A percentile compares a stretch with the other conserved stretches of the same genome.
Evolutionary conservation across 2,329 filamentous ascomycete genomes (phyloP).

Genomic region (Talaromyces islandicus): DNA sequence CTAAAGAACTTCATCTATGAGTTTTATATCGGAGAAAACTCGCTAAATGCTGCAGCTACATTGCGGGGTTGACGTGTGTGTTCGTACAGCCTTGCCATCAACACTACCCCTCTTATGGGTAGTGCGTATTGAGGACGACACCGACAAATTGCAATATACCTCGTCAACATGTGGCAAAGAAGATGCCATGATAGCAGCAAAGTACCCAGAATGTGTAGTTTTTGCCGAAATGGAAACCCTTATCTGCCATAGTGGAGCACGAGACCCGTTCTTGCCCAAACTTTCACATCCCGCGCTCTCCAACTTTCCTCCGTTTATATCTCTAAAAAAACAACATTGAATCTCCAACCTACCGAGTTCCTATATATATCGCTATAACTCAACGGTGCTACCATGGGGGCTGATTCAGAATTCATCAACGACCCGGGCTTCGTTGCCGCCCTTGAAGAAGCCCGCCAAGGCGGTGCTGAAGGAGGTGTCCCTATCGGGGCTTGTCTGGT

Average conservation of each 20-base stretch:
- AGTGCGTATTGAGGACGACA: no score
- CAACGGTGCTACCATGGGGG: neutral
- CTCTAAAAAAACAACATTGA: neutral
- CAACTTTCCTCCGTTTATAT: neutral
- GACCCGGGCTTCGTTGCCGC: constrained; percentile 53
- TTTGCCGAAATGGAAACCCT: neutral
- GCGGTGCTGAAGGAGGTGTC: constrained; percentile 52
- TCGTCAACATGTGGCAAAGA: neutral
- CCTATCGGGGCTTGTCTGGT: constrained; percentile 59
- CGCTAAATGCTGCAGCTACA: no score
- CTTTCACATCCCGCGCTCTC: neutral
- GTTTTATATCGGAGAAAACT: no score
- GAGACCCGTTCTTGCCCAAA: neutral
- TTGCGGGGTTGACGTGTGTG: no score
- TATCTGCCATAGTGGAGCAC: neutral
- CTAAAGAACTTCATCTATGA: no score
- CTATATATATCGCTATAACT: neutral
- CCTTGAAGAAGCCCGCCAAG: constrained; percentile 51
- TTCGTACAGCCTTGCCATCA: no score
- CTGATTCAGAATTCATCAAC: constrained; percentile 17
- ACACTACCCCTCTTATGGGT: no score
- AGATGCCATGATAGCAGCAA: neutral
- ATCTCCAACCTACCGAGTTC: neutral
- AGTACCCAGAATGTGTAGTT: neutral
- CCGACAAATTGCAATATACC: neutral